Evolutionary conservation across 192 early-diverging fungal genomes (phyloP), one percentile per base, ranked within the genome.

Genomic region (Coemansia sp.): DNA sequence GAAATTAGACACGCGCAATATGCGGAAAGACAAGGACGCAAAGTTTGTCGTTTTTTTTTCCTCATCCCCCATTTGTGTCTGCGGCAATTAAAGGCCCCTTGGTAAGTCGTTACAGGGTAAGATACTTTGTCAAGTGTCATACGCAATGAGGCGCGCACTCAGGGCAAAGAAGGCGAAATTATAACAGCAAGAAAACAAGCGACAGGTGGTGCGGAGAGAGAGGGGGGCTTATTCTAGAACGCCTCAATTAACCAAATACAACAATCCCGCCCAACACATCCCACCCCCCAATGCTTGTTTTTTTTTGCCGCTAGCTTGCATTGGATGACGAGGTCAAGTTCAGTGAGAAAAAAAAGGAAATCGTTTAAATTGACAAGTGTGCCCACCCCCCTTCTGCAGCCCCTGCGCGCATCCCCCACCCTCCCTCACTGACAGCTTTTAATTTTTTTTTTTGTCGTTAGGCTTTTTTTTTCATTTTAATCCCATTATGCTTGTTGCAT

Each of bases 401-500:
- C 55, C 55, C 55, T 58, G 53, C 53, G 16, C 53, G 16, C 46
- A 16, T 19, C 46, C 30, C 52, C 52, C 53, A 13, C 10, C 49
- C 49, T 19, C 55, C 2, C 14, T 39, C 58, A 30, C 17, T 58
- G 32, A 9, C 35, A 59, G 21, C 57, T 49, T 19, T 19, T 26
- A 26, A 26, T 26, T 26, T 26, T 26, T 6, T 6, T n/a, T 33
- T 35, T n/a, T 59, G 32, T 35, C n/a, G 17, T 35, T 59, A 33
- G 35, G 35, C 30, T 37, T 59, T 19, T 58, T 58, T 23, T 59
- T 59, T 33, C 26, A 28, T 59, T 33, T 38, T 38, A 16, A 37
- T 6, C 59, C 26, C 59, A 33, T 16, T 46, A 82, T 82, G 80
- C 50, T 76, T 50, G 73, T 82, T 43, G 73, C 66, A 44, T 82